A percentile compares a stretch with the other conserved stretches of the same genome.
These are phyloP conservation scores for Hymenoscyphus infarciens DNA, from an alignment of 2,329 filamentous ascomycete genomes.

Conservation along the genomic window DNA sequence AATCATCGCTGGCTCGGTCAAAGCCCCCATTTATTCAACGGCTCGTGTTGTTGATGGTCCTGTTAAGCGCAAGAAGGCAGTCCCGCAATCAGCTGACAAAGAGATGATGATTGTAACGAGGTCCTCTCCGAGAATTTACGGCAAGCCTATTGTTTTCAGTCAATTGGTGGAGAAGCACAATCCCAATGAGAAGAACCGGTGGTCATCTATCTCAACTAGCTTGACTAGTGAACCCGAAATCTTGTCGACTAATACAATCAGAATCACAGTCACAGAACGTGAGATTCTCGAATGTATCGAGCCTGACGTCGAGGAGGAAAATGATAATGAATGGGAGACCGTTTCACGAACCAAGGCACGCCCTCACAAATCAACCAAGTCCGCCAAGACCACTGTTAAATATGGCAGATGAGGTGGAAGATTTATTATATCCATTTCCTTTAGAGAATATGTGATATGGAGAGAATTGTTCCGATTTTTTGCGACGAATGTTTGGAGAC, in stretches of 20 bases:
- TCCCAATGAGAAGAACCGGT: background rate
- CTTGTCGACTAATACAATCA: background rate
- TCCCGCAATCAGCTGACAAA: background rate
- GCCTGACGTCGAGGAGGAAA: background rate
- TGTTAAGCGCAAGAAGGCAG: background rate
- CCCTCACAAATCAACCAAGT: background rate
- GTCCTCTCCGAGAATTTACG: background rate
- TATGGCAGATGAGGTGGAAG: background rate
- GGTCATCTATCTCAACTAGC: background rate
- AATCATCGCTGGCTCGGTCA: conserved; percentile 2
- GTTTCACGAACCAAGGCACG: background rate
- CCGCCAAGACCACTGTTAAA: background rate
- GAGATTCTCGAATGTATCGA: background rate
- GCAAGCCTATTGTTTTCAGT: conserved; percentile 4
- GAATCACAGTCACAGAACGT: background rate
- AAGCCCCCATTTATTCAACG: background rate
- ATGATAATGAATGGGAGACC: background rate
- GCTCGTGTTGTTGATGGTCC: background rate
- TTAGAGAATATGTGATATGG: background rate
- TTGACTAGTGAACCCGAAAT: background rate
- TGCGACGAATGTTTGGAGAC: conserved; percentile 1
- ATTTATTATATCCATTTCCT: background rate
- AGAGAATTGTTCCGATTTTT: background rate
- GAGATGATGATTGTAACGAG: conserved; percentile 1
- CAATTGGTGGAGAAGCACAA: background rate